These are phyloP conservation scores for Tulasnella sp. DNA, from an alignment of 768 basidiomycete genomes.

Conservation along the genomic window DNA sequence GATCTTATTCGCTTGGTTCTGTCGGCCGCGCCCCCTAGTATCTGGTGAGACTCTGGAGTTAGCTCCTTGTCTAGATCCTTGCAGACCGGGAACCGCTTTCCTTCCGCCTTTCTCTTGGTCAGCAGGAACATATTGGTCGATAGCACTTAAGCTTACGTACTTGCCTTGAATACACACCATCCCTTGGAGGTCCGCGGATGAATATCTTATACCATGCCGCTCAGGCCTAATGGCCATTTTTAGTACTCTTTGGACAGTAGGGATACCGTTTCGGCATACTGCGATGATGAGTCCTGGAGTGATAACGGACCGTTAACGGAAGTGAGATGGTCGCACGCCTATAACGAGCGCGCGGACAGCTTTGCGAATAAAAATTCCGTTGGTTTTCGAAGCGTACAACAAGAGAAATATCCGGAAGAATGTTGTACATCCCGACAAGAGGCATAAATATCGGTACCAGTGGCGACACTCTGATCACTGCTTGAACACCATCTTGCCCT, in stretches of 20 bases:
- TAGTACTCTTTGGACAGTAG: not conserved
- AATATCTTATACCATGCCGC: no score
- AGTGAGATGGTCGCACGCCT: not conserved
- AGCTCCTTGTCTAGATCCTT: no score
- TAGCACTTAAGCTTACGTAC: no score
- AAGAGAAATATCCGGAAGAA: not conserved
- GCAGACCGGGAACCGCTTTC: no score
- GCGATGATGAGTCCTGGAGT: not conserved
- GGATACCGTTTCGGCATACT: not conserved
- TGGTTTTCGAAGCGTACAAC: not conserved
- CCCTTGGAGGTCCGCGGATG: no score
- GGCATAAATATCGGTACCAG: not conserved
- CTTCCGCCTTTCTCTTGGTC: no score
- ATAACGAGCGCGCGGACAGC: not conserved
- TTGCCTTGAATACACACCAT: no score
- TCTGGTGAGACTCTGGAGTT: no score
- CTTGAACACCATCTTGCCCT: constrained; percentile 13
- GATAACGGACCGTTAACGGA: not conserved
- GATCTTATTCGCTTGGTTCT: no score
- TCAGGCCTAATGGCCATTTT: not conserved
- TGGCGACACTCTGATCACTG: not conserved
- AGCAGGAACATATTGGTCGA: no score
- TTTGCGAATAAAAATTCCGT: not conserved
- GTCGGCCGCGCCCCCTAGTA: no score
- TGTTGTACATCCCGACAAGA: not conserved